Evolutionary conservation across 257 asterid genomes (phyloP).

Genomic region (Capsicum chinense): DNA sequence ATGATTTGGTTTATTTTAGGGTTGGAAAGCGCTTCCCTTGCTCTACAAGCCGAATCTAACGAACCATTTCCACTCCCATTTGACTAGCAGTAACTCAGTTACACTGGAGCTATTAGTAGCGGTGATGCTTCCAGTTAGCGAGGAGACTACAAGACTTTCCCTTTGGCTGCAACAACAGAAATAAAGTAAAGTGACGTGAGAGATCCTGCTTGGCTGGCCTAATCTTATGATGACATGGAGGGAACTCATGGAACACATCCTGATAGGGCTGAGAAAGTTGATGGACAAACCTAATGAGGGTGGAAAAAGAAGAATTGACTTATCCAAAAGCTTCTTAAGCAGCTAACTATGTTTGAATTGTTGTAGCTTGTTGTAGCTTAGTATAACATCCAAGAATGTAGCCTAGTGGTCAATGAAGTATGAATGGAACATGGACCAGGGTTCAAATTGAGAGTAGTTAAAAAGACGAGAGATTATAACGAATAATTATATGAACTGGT

Average conservation of each 20-base stretch:
- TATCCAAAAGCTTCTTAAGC: background rate
- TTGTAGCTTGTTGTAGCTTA: background rate
- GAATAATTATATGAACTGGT: background rate
- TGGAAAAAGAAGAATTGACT: background rate
- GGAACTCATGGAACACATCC: background rate
- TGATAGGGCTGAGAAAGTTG: background rate
- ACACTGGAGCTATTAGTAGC: background rate
- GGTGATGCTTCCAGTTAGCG: background rate
- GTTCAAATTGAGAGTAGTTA: background rate
- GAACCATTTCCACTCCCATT: background rate
- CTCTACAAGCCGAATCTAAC: background rate
- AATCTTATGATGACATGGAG: background rate
- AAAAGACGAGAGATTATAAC: background rate
- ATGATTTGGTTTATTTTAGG: background rate
- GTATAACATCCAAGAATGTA: background rate
- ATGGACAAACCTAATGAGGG: background rate
- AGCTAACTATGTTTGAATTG: background rate
- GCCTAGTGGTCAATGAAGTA: background rate
- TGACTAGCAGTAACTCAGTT: background rate
- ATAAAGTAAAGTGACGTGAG: background rate
- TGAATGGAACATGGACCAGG: background rate
- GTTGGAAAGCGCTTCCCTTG: background rate
- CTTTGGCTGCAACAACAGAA: background rate
- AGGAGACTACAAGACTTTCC: background rate
- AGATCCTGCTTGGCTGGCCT: background rate